Base-by-base conservation (phyloP, 768 basidiomycete genomes). In the Mycena rosella region DNA sequence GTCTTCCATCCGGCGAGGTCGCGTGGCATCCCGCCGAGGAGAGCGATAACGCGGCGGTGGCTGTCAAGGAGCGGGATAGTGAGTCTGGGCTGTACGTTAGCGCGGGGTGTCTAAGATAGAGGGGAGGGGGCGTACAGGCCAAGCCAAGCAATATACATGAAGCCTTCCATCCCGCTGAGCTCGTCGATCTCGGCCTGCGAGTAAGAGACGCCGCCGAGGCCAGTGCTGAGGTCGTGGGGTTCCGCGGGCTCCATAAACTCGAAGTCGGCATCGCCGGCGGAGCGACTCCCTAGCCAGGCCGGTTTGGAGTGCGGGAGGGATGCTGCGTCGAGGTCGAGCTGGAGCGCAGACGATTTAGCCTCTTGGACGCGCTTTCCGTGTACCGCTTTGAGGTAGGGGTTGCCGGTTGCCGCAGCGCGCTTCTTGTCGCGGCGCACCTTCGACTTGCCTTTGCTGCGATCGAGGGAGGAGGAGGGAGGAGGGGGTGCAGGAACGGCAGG, bases 11-110 rank as follows among this genome's bases (percentile, higher is more conserved):
- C 45, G 5, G 9, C 45, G 45, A 6, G n/a, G 24, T 47, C 45
- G 45, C 45, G 13, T 53, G 68, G 6, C 24, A 18, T 52, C 14
- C 68, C 68, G 5, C 68, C 68, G 5, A 69, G 55, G 1, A 69
- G 17, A 5, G 48, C 63, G 45, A 47, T 26, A 15, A 47, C 24
- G 45, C 45, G 45, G n/a, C 45, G 24, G 5, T 47, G n/a, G 5
- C 10, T 22, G 45, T 69, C 68, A 9, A 61, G 51, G 52, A 69
- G 44, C 0, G 68, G 68, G 10, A 69, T 60, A 1, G 63, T 48
- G 15, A 60, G 24, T 13, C 68, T 69, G 44, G n/a, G 40, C 17
- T 14, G 47, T 26, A 13, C 7, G 24, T 26, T 10, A 15, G 48
- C 15, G 29, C 29, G 18, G 3, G 24, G 27, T 42, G 20, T n/a